Evolutionary conservation across 2,329 filamentous ascomycete species (phyloP).

Genomic region (Diaporthe longicolla): DNA sequence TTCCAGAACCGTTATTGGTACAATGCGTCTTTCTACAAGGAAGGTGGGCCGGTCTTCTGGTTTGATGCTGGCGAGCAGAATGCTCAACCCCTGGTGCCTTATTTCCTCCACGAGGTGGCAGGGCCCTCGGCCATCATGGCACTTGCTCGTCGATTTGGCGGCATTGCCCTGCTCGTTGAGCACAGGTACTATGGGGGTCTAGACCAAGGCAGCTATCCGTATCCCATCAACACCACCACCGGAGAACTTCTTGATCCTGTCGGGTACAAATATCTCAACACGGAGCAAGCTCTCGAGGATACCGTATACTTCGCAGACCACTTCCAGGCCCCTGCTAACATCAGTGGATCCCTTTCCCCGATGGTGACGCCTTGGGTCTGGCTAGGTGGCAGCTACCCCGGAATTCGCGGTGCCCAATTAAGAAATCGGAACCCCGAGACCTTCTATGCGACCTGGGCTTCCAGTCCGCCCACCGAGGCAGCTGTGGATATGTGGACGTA

Average conservation of each 20-base stretch:
- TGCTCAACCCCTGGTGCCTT: constrained; percentile 16
- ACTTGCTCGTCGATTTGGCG: constrained; percentile 45
- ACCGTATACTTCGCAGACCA: constrained; percentile 49
- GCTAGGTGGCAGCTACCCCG: constrained; percentile 65
- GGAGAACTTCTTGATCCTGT: constrained; percentile 38
- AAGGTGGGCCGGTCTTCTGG: constrained; percentile 46
- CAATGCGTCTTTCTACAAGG: constrained; percentile 47
- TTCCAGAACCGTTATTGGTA: constrained; percentile 46
- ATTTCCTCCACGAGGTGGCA: constrained; percentile 41
- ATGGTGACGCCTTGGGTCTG: constrained; percentile 66
- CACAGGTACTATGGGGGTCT: constrained; percentile 47
- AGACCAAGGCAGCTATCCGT: constrained; percentile 43
- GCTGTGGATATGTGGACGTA: constrained; percentile 64
- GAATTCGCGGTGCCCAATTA: constrained; percentile 64
- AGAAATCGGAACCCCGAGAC: constrained; percentile 61
- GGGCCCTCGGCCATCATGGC: constrained; percentile 41
- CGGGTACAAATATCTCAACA: constrained; percentile 46
- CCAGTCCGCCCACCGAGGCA: constrained; percentile 63
- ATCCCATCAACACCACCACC: constrained; percentile 42
- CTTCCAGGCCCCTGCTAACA: constrained; percentile 47
- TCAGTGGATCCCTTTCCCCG: constrained; percentile 49
- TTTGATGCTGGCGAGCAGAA: constrained; percentile 46
- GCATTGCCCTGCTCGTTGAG: constrained; percentile 46
- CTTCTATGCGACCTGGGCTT: constrained; percentile 65
- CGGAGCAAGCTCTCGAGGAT: constrained; percentile 50